Evolutionary conservation across 108 stramenopile species (phyloP).

Genomic region (Skeletonema tropicum): DNA sequence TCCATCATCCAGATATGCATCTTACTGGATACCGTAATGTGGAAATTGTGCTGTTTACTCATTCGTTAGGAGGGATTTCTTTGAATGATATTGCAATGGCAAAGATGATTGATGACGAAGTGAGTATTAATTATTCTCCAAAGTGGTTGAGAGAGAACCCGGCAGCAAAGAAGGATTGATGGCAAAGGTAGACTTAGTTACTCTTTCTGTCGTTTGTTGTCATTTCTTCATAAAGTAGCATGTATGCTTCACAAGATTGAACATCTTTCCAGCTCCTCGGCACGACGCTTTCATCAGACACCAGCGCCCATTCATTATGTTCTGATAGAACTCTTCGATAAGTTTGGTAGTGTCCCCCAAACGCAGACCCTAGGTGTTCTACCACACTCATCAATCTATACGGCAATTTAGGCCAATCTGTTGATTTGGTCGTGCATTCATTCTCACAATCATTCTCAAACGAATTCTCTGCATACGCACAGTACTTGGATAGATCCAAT

Average conservation of each 20-base stretch:
- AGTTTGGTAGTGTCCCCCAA: conserved; percentile 77
- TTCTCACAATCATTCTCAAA: conserved; percentile 34
- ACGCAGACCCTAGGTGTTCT: conserved; percentile 78
- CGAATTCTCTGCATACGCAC: conserved; percentile 62
- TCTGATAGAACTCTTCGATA: conserved; percentile 52
- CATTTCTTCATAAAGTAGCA: conserved; percentile 80
- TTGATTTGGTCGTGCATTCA: conserved; percentile 23
- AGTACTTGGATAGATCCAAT: conserved; percentile 65
- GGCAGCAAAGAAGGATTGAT: conserved; percentile 31
- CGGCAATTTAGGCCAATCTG: conserved; percentile 20
- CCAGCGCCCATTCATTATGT: conserved; percentile 53
- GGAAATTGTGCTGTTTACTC: conserved; percentile 83
- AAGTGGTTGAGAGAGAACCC: conserved; percentile 87
- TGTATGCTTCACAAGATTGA: conserved; percentile 76
- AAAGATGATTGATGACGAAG: conserved; percentile 60
- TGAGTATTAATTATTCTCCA: conserved; percentile 79
- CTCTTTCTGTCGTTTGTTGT: neutral
- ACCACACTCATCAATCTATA: conserved; percentile 77
- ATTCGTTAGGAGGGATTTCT: conserved; percentile 80
- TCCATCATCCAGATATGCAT: conserved; percentile 96
- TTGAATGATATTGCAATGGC: conserved; percentile 86
- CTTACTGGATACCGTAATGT: conserved; percentile 88
- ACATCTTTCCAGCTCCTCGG: conserved; percentile 66
- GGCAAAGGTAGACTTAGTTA: too few relatives aligned
- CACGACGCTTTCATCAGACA: conserved; percentile 66